A percentile compares a stretch with the other conserved stretches of the same genome.
Evolutionary conservation across 2,329 filamentous ascomycete species (phyloP).

Genomic region (Colletotrichum sp.): DNA sequence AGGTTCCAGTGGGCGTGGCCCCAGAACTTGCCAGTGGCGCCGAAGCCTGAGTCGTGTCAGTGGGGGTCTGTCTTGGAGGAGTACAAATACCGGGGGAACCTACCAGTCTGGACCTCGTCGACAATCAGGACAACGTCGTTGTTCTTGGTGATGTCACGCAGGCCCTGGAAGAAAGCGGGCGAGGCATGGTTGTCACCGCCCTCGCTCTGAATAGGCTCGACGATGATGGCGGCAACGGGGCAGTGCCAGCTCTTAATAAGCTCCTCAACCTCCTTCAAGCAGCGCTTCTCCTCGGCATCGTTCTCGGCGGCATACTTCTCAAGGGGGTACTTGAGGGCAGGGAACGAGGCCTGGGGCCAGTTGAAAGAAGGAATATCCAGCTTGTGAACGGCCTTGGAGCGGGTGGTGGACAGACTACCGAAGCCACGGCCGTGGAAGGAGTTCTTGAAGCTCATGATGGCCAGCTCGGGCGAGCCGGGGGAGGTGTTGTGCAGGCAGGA

Average conservation of each 20-base stretch:
- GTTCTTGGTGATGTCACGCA: slow-evolving; percentile 74
- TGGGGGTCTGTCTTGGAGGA: background rate
- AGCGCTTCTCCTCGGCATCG: slow-evolving; percentile 71
- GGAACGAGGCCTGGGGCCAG: slow-evolving; percentile 86
- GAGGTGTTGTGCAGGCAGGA: slow-evolving; percentile 74
- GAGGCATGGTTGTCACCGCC: slow-evolving; percentile 86
- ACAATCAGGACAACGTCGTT: slow-evolving; percentile 78
- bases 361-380: slow-evolving; percentile 88
- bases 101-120: slow-evolving; percentile 77
- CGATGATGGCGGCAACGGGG: slow-evolving; percentile 74
- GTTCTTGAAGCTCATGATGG: slow-evolving; percentile 79
- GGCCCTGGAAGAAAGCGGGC: slow-evolving; percentile 76
- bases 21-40: slow-evolving; percentile 89
- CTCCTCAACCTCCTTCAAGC: slow-evolving; percentile 74
- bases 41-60: slow-evolving; percentile 57
- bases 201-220: slow-evolving; percentile 85
- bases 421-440: slow-evolving; percentile 85
- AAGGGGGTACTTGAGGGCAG: slow-evolving; percentile 77
- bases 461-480: slow-evolving; percentile 76
- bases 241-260: slow-evolving; percentile 71
- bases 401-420: slow-evolving; percentile 77
- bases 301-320: slow-evolving; percentile 74
- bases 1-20: slow-evolving; percentile 86
- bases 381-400: slow-evolving; percentile 85
- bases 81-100: background rate